Evolutionary conservation across 2,329 filamentous ascomycete genomes (phyloP), one percentile per base, ranked within the genome.

Genomic region (Botrytis aclada): DNA sequence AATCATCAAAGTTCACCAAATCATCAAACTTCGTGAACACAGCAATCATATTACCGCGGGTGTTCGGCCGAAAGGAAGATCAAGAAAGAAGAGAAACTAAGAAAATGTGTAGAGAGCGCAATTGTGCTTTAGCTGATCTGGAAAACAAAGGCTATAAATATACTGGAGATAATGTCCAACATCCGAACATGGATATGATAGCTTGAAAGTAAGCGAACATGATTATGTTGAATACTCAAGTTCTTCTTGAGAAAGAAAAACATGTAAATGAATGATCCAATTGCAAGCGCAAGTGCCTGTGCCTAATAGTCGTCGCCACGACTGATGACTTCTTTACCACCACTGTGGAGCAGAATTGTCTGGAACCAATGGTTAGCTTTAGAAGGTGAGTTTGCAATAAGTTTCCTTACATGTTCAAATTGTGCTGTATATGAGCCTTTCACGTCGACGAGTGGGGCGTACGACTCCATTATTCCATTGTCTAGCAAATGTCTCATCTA

Each of bases 371-470:
- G 77, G 71, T 62, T 32, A 74, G 58, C 22, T 60, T 72, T 29
- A 9, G 69, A 51, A 64, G 47, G 32, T 9, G 8, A 9, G 45
- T 34, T 63, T 51, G 9, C 64, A 6, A 45, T 39, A 47, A 14
- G 1, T 25, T 12, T n/a, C 69, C 78, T 75, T 77, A 84, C 83
- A 79, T 86, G 89, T 81, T 91, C 89, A 78, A 88, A 91, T 76
- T 91, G 89, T 16, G 89, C 89, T 8, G 87, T 85, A 78, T 90
- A 90, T 1, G 88, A 90, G 2, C 88, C 89, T 75, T 85, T 83
- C 60, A 87, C 79, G 75, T 91, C 89, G 47, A 84, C 81, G 39
- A 91, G 81, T 1, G 89, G 89, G 22, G 81, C 81, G 77, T 91
- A 88, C 6, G 83, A 80, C 60, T 90, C 85, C 5, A 91, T 82